Base-by-base conservation (phyloP, 1,284 basidiomycete species). In the Apiotrichum siamense region DNA sequence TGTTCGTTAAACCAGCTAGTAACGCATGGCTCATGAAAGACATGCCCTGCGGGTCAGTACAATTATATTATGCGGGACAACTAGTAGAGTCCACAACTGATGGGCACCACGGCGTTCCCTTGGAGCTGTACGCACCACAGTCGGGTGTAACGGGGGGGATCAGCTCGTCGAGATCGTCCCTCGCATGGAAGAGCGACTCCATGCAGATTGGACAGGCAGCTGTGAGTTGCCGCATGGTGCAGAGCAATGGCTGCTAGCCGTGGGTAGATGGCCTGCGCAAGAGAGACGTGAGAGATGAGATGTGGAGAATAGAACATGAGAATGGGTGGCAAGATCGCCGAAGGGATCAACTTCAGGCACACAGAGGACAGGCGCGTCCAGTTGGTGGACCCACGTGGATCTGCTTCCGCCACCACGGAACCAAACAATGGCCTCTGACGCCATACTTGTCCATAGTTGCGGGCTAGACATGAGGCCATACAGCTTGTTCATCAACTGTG, bases 11-110 rank as follows among this genome's bases (percentile, higher is more conserved):
- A 69, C 66, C 67, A 69, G 24, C 59, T 37, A 1, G 54, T 35
- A 2, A 72, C 35, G 44, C 69, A 72, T 26, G 54, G 35, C 36
- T 70, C 65, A 52, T 72, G 69, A 47, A 65, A 64, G n/a, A 70
- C 67, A 31, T 72, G 69, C 13, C 69, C 69, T 72, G 49, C 37
- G 27, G 12, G 42, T 55, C 10, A 47, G 52, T 36, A 25, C 17
- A 23, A 15, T 26, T 17, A 17, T 13, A 13, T 13, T 13, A 6
- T 12, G 38, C 4, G 38, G n/a, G n/a, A n/a, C n/a, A n/a, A n/a
- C n/a, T n/a, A n/a, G n/a, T n/a, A n/a, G n/a, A n/a, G n/a, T n/a
- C n/a, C n/a, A n/a, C n/a, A n/a, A n/a, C n/a, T n/a, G n/a, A n/a
- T n/a, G n/a, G n/a, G n/a, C n/a, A n/a, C n/a, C n/a, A n/a, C n/a